Conservation (phyloP, 164 flowering plant genomes). For the Kalanchoe fedtschenkoi region DNA sequence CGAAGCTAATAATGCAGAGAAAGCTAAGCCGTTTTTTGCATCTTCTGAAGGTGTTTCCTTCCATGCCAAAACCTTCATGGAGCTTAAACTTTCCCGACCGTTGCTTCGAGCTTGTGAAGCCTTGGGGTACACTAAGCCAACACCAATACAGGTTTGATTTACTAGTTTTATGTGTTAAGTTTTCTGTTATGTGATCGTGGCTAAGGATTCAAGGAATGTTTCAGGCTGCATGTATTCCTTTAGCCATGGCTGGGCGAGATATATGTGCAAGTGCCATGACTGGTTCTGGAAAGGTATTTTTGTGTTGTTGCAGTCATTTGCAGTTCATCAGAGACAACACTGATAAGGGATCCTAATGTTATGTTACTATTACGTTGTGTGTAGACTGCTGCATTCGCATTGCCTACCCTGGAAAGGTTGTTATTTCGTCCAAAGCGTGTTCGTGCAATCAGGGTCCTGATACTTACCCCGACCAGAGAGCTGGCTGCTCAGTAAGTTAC, state of each 20-base stretch:
- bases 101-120: constrained; percentile 82
- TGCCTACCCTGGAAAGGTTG: constrained; percentile 86
- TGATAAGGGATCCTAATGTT: neutral
- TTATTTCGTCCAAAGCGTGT: constrained; percentile 68
- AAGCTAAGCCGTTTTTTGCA: constrained; percentile 42
- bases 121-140: constrained; percentile 73
- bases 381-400: constrained; percentile 89
- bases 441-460: constrained; percentile 76
- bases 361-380: neutral
- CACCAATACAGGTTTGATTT: constrained; percentile 76
- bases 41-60: constrained; percentile 62
- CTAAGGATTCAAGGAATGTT: neutral
- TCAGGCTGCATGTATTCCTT: constrained; percentile 89
- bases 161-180: neutral
- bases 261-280: constrained; percentile 97
- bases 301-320: neutral
- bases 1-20: constrained; percentile 7
- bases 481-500: constrained; percentile 85
- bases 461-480: constrained; percentile 95
- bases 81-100: constrained; percentile 84
- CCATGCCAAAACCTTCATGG: constrained; percentile 80
- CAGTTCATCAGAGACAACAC: neutral
- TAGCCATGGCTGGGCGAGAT: constrained; percentile 79
- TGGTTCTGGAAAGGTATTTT: constrained; percentile 92
- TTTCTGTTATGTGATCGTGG: neutral